Conservation (phyloP, 108 stramenopile genomes). For the Bacterosira constricta region DNA sequence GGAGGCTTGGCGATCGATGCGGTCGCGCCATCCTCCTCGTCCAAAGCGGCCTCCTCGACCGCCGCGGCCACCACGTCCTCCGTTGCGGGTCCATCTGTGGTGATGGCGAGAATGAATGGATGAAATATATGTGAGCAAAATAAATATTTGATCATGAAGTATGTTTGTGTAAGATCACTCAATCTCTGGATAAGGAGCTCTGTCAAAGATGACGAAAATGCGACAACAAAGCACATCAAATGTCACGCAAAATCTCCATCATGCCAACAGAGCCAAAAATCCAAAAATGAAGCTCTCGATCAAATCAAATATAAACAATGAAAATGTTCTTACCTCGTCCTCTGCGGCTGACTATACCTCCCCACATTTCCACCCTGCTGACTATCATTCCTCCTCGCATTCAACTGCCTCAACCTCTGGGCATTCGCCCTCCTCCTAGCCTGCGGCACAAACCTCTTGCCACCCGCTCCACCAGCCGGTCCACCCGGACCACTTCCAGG, state of each 20-base stretch:
- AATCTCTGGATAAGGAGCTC: too few relatives aligned
- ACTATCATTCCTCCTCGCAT: conserved; percentile 63
- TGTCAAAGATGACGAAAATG: too few relatives aligned
- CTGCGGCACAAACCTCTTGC: conserved; percentile 68
- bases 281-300: too few relatives aligned
- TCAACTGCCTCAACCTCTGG: conserved; percentile 68
- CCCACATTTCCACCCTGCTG: conserved; percentile 22
- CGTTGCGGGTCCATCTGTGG: too few relatives aligned
- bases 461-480: conserved; percentile 12
- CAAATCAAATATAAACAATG: background rate
- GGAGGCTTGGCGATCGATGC: conserved; percentile 69
- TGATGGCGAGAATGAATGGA: too few relatives aligned
- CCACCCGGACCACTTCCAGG: background rate
- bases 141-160: too few relatives aligned
- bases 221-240: too few relatives aligned
- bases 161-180: too few relatives aligned
- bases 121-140: too few relatives aligned
- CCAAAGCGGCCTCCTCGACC: conserved; percentile 54
- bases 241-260: too few relatives aligned
- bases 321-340: conserved; percentile 46
- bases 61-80: conserved; percentile 58
- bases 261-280: too few relatives aligned
- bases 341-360: conserved; percentile 46
- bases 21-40: conserved; percentile 51
- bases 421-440: conserved; percentile 60